A percentile compares a stretch with the other conserved stretches of the same genome.
These are phyloP conservation scores for Geotrichum candidum DNA, from an alignment of 1,139 yeast species.

Conservation along the genomic window DNA sequence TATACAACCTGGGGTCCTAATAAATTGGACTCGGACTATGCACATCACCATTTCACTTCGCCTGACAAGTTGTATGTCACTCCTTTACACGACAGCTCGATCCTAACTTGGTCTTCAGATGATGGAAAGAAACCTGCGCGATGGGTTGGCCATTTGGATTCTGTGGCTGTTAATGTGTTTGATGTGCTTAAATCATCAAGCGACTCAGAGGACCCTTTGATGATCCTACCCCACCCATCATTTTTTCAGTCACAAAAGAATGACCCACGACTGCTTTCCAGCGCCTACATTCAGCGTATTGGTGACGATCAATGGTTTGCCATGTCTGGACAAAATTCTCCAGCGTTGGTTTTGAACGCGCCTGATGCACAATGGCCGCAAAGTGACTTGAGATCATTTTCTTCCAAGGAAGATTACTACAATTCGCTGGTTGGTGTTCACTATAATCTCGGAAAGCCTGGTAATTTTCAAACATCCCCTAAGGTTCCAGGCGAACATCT, in stretches of 20 bases:
- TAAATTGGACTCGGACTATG: conserved; percentile 69
- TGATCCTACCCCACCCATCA: conserved; percentile 37
- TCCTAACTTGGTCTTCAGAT: conserved; percentile 52
- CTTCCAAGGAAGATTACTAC: conserved; percentile 20
- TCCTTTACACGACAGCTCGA: conserved; percentile 63
- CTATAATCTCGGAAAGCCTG: conserved; percentile 22
- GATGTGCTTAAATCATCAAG: conserved; percentile 47
- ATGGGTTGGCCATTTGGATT: conserved; percentile 64
- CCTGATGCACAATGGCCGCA: conserved; percentile 43
- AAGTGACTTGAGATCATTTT: background rate
- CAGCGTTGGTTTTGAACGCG: conserved; percentile 74
- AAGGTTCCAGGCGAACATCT: conserved; percentile 7
- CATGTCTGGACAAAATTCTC: conserved; percentile 68
- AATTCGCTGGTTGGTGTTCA: conserved; percentile 35
- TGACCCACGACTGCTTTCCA: conserved; percentile 28
- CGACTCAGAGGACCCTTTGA: conserved; percentile 23
- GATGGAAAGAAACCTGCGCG: conserved; percentile 56
- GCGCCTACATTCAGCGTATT: conserved; percentile 62
- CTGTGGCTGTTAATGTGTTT: conserved; percentile 65
- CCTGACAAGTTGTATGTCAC: conserved; percentile 72
- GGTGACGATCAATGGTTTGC: conserved; percentile 79
- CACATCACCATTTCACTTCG: conserved; percentile 34
- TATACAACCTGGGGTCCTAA: conserved; percentile 93
- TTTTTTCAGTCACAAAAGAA: conserved; percentile 19
- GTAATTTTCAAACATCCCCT: background rate